These are phyloP conservation scores for Pythium utonaiense DNA, from an alignment of 352 stramenopile genomes.

Conservation along the genomic window DNA sequence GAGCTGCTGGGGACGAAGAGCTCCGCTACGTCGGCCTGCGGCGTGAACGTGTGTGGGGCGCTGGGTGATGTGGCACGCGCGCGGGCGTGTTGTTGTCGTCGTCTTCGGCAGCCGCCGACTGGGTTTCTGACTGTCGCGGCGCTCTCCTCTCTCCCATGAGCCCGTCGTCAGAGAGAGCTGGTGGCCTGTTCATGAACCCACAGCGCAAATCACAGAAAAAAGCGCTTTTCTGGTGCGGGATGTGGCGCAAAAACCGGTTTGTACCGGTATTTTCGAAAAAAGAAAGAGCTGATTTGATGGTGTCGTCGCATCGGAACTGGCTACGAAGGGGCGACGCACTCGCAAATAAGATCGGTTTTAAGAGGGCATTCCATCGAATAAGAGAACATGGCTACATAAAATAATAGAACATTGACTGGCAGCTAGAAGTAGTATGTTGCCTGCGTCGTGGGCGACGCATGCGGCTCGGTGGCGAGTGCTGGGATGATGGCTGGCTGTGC, in stretches of 20 bases:
- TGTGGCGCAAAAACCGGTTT: background rate
- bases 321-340: background rate
- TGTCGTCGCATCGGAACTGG: background rate
- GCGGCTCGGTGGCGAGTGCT: too few relatives aligned
- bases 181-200: slow-evolving; percentile 3
- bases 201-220: background rate
- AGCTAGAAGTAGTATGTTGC: too few relatives aligned
- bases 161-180: background rate
- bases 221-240: background rate
- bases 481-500: too few relatives aligned
- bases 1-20: background rate
- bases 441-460: too few relatives aligned
- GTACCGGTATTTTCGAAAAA: slow-evolving; percentile 6
- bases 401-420: too few relatives aligned
- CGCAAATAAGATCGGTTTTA: background rate
- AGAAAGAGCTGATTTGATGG: background rate
- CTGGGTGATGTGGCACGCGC: background rate
- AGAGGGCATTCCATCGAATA: background rate
- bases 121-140: background rate
- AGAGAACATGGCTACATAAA: slow-evolving; percentile 19
- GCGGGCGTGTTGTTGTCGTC: background rate
- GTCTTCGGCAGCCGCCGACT: slow-evolving; percentile 4
- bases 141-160: background rate
- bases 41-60: background rate
- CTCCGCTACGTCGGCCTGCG: background rate